phyloP scores from a whole-genome alignment of 2,329 filamentous ascomycete species.

The Penicillium sclerotiorum region DNA sequence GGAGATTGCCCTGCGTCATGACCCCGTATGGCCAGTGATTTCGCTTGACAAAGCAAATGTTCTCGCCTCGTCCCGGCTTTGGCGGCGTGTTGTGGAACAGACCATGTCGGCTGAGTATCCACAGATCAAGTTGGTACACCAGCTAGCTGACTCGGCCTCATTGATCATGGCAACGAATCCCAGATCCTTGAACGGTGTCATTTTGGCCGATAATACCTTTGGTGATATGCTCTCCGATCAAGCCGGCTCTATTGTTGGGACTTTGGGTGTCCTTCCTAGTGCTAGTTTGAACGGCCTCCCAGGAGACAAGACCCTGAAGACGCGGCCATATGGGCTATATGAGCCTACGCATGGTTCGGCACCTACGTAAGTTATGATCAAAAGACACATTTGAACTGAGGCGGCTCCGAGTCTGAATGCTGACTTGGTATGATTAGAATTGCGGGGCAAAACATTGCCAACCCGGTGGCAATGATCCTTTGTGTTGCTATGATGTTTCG shows the following conservation, averaged over 20 bases:
- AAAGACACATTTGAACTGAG: background rate
- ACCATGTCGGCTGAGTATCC: slow-evolving; percentile 83
- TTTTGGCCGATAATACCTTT: slow-evolving; percentile 87
- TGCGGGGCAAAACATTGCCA: slow-evolving; percentile 81
- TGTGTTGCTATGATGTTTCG: slow-evolving; percentile 92
- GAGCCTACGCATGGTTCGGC: slow-evolving; percentile 79
- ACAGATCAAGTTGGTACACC: slow-evolving; percentile 75
- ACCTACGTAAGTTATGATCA: slow-evolving; percentile 33
- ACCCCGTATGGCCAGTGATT: slow-evolving; percentile 74
- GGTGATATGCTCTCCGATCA: slow-evolving; percentile 93
- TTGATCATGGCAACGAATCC: slow-evolving; percentile 95
- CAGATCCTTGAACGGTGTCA: slow-evolving; percentile 76
- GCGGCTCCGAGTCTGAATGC: background rate
- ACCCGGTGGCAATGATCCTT: slow-evolving; percentile 84
- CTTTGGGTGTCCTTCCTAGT: slow-evolving; percentile 80
- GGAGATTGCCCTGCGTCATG: slow-evolving; percentile 71
- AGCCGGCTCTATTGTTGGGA: slow-evolving; percentile 85
- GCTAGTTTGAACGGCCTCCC: slow-evolving; percentile 82
- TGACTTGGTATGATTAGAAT: slow-evolving; percentile 62
- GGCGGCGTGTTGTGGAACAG: slow-evolving; percentile 80
- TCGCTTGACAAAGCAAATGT: slow-evolving; percentile 94
- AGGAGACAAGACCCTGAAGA: slow-evolving; percentile 63
- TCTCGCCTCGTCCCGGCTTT: slow-evolving; percentile 79
- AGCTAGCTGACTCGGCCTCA: slow-evolving; percentile 87
- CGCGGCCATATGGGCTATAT: slow-evolving; percentile 82